A percentile compares a stretch with the other conserved stretches of the same genome.
phyloP scores from a whole-genome alignment of 129 eudicot genomes.

The Saussurea involucrata region DNA sequence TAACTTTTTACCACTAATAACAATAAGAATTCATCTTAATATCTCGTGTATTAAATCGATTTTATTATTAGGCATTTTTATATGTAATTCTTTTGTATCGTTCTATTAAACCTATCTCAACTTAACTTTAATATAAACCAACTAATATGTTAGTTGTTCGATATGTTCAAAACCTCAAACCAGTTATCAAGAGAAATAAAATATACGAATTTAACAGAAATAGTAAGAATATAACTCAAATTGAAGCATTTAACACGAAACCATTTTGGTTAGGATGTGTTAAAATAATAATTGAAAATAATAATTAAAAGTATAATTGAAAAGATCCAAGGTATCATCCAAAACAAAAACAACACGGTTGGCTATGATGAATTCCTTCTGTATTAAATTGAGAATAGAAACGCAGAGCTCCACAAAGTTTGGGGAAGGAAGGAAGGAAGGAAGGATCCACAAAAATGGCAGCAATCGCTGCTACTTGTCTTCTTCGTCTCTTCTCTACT shows the following conservation, averaged over 20 bases:
- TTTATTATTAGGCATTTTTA: too few species aligned
- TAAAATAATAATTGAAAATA: too few species aligned
- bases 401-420: conserved; percentile 22
- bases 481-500: conserved; percentile 10
- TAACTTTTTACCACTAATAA: too few species aligned
- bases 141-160: background rate
- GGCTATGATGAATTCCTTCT: conserved; percentile 14
- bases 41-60: too few species aligned
- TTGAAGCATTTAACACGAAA: background rate
- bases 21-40: too few species aligned
- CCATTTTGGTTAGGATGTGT: background rate
- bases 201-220: too few species aligned
- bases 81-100: too few species aligned
- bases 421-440: background rate
- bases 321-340: background rate
- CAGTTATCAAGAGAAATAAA: too few species aligned
- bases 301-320: background rate
- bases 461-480: conserved; percentile 15
- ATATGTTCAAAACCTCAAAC: background rate
- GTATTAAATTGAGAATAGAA: background rate
- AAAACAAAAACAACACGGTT: background rate
- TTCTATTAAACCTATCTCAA: background rate
- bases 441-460: conserved; percentile 12
- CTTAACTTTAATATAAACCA: background rate
- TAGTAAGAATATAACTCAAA: too few species aligned